Base-by-base conservation (phyloP, 768 basidiomycete genomes). In the Boletus eberwhitei region DNA sequence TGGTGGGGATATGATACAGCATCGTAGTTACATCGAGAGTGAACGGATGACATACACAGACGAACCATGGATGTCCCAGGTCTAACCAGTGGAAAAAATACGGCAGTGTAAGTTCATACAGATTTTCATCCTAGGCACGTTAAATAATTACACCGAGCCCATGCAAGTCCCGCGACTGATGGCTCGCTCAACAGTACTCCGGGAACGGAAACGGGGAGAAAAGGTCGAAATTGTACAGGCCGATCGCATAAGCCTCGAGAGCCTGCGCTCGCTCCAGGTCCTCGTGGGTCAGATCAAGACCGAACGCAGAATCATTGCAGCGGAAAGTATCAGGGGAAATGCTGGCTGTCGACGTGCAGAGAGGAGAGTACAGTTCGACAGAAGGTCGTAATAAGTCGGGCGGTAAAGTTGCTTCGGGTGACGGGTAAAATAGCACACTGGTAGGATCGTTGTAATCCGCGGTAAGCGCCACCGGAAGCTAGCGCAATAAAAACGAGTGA, bases 211-310 rank as follows among this genome's bases (percentile, higher is more conserved):
- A 64, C 0, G 54, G 60, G 5, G 57, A 53, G 41, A 67, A 61
- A 9, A 69, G n/a, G 38, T 71, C 65, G 16, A 61, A 57, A 19
- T 62, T 52, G 32, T 71, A 57, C n/a, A 69, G 54, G 24, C 68
- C 70, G 12, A 67, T 65, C 9, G 65, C 54, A 50, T 71, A 69
- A 12, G 63, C 67, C 39, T 71, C 65, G 34, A 69, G 65, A 19
- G 63, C 68, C 46, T 64, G 67, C 2, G 56, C 63, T 13, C 55
- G 60, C n/a, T 71, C 68, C 34, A 41, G 32, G 22, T 67, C 60
- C 2, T 64, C 69, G 12, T 53, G 59, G 1, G 48, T 41, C 16
- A 22, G 36, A 45, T 54, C 46, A 37, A 47, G 47, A 31, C 50
- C 42, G 38, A 52, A 53, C 11, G n/a, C n/a, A 13, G 48, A 35